Evolutionary conservation across 805 yeast genomes (phyloP), one percentile per base, ranked within the genome.

Genomic region (Cyberlindnera maclurae): DNA sequence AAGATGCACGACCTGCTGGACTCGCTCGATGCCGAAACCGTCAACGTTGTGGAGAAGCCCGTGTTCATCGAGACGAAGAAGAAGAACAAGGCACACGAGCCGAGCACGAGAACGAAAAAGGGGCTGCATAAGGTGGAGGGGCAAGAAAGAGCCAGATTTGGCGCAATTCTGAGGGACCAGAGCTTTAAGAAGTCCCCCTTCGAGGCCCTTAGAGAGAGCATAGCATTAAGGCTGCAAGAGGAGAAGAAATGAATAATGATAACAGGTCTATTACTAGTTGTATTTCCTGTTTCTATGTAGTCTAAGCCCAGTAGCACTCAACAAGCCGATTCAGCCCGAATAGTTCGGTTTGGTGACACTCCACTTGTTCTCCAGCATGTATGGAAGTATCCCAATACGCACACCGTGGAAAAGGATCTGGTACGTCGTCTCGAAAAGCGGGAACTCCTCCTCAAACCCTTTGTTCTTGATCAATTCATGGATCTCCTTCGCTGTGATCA

Each of bases 401-500:
- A 73, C 71, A 38, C 69, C 69, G 39, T 79, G 80, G 58, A 71
- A 81, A 37, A 82, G 68, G 43, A 84, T 79, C 50, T 71, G 73
- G 60, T 82, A 46, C 2, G 46, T 46, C 12, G 50, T 46, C 27
- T 46, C 50, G 29, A 82, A 46, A 36, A 46, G 30, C 35, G 93
- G 93, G 70, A 79, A 84, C 49, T 82, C 83, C 12, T 45, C 50
- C 20, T 38, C 42, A 20, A 26, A 43, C 1, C 43, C 42, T 31
- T 36, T 41, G 36, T 45, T 36, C 36, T 68, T 68, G 43, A 67
- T 56, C 57, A 71, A 77, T 52, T 82, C 90, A 62, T 86, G 82
- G 34, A 90, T 96, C 68, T 89, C 97, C 59, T 74, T 77, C 40
- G 89, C 75, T 29, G 97, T 90, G 53, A 82, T 73, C 38, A 87